Conservation (phyloP, 2,329 filamentous ascomycete species). For the Hortaea werneckii region DNA sequence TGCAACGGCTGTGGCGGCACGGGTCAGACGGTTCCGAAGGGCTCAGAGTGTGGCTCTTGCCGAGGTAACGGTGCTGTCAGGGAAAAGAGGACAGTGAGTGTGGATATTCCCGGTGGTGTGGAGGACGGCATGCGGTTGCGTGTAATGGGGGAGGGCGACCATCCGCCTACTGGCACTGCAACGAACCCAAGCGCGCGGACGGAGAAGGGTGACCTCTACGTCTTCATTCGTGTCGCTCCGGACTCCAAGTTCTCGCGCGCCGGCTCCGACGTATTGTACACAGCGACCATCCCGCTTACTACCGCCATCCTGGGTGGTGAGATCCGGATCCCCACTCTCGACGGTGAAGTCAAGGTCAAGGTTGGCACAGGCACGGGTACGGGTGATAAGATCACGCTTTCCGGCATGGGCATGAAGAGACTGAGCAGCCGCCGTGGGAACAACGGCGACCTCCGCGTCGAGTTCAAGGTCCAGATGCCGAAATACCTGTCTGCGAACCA, state of each 20-base stretch:
- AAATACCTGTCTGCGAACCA: conserved; percentile 90
- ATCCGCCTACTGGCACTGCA: conserved; percentile 63
- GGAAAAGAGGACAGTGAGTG: conserved; percentile 69
- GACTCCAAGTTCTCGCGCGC: conserved; percentile 82
- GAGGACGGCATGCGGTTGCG: conserved; percentile 92
- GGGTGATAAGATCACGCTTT: conserved; percentile 80
- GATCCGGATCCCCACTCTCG: conserved; percentile 78
- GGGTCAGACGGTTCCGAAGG: conserved; percentile 65
- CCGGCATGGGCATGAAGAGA: conserved; percentile 89
- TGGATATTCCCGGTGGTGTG: conserved; percentile 91
- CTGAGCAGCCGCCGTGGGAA: conserved; percentile 56
- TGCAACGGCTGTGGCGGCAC: conserved; percentile 73
- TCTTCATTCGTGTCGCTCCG: conserved; percentile 78
- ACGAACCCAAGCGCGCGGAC: conserved; percentile 53
- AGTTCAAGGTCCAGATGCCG: conserved; percentile 91
- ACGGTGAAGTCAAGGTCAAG: conserved; percentile 82
- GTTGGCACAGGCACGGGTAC: conserved; percentile 85
- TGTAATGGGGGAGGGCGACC: conserved; percentile 77
- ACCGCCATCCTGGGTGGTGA: conserved; percentile 89
- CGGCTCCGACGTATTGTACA: conserved; percentile 87
- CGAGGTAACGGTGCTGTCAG: conserved; percentile 73
- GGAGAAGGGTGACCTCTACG: conserved; percentile 80
- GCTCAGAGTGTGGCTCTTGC: conserved; percentile 72
- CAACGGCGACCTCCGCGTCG: conserved; percentile 77
- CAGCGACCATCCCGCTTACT: conserved; percentile 79